Evolutionary conservation across 306 rosid species (phyloP).

Genomic region (Clitoria ternatea): DNA sequence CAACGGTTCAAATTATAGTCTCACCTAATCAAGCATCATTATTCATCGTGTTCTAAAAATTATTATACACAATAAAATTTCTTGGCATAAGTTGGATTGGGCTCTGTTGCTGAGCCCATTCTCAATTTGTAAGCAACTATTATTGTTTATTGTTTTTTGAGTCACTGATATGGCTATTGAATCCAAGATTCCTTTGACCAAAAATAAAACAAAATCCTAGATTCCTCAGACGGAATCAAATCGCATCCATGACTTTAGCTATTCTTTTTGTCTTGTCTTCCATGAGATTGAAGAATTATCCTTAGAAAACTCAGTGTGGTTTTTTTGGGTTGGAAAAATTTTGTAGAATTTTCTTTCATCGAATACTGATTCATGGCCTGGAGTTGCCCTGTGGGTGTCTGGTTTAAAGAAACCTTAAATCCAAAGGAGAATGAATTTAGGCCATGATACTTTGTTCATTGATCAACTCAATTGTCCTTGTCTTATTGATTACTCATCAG

Average conservation of each 20-base stretch:
- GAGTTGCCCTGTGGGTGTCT: not conserved
- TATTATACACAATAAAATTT: not conserved
- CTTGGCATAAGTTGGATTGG: not conserved
- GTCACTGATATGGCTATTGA: not conserved
- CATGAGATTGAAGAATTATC: constrained; percentile 8
- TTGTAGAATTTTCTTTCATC: not conserved
- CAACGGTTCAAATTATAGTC: not conserved
- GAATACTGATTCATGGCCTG: not conserved
- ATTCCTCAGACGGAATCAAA: not conserved
- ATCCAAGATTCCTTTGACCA: constrained; percentile 2
- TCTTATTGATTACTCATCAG: constrained; percentile 18
- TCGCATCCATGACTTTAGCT: not conserved
- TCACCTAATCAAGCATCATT: not conserved
- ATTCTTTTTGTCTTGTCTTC: not conserved
- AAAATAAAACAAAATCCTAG: too few species aligned
- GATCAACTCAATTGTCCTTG: constrained; percentile 15
- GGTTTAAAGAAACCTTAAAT: constrained; percentile 13
- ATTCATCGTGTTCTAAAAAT: not conserved
- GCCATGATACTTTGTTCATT: constrained; percentile 1
- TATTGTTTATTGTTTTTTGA: not conserved
- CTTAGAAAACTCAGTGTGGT: too few species aligned
- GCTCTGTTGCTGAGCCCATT: constrained; percentile 11
- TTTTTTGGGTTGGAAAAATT: not conserved
- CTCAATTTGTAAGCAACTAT: not conserved
- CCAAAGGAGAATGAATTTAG: constrained; percentile 26